Evolutionary conservation across 441 rosid genomes (phyloP), one percentile per base, ranked within the genome.

Genomic region (Pelargonium myrrhifolium): DNA sequence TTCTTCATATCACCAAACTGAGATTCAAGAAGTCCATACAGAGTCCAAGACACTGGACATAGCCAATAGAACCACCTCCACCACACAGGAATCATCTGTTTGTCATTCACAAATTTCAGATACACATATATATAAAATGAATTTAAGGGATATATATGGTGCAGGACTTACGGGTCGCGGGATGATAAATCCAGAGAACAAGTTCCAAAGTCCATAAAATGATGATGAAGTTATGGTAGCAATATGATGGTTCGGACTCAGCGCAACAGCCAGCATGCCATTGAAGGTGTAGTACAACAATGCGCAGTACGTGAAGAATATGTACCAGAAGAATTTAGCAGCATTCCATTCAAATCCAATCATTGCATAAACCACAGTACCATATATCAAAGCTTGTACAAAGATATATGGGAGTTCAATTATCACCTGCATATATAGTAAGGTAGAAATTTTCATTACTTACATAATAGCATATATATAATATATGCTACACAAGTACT

Each of bases 301-400:
- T 1, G 49, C 10, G n/a, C 10, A 43, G 49, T 43, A 43, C 49
- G 10, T 43, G 49, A 43, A 43, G 49, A 10, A 43, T 7, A 40
- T 40, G 11, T 40, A 40, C 45, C 45, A 40, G 11, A 40, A 40
- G 0, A 40, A 8, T 40, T 40, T 40, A 37, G 65, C 15, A 0
- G 24, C 68, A 6, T 28, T 28, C 89, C 86, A 85, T 0, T 85
- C 82, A 47, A 85, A 84, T 31, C 85, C 88, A 2, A 82, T 69
- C 92, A 87, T 85, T 8, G 83, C 78, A 55, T 85, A 83, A 43
- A 85, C 87, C 64, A 85, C 80, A 56, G 75, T 72, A 2, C 87
- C 87, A 68, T 85, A 87, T 17, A 77, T 59, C 39, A 81, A 0
- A 6, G 89, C 65, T 58, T 87, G 92, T 42, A 75, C 55, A 0